Base-by-base conservation (phyloP, 441 rosid species). In the Eruca vesicaria region DNA sequence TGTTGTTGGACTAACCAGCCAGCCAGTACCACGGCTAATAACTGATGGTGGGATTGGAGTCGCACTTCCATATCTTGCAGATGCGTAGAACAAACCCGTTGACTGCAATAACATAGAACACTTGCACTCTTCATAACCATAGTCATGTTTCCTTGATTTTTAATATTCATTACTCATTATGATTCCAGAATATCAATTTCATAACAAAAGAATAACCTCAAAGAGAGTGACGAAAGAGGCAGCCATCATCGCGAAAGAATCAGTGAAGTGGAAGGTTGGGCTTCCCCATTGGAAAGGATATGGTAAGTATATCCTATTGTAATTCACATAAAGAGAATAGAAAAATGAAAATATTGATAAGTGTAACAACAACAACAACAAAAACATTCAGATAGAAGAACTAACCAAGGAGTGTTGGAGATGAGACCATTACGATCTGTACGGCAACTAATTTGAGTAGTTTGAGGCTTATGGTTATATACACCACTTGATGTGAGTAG, bases 201-300 rank as follows among this genome's bases (percentile, higher is more conserved):
- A 66, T 11, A 26, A 77, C 6, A 7, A 3, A 36, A 38, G 20
- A 55, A 5, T 10, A 29, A 87, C 95, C 98, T 90, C 98, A 73
- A 86, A 88, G n/a, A 89, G 83, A 61, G 97, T 86, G 65, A 92
- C 93, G 12, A 88, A 84, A 45, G 92, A 83, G 32, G 92, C 87
- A 72, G 89, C 88, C 88, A 88, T 83, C 94, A 90, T 88, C 16
- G 85, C 89, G 19, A 93, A 83, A 35, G 86, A 78, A 66, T 92
- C 96, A 77, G 88, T 87, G 14, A 81, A 78, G 63, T 84, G 69
- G 28, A 92, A 89, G 20, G 93, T 87, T 26, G 96, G 96, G 68
- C 81, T 85, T 70, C 93, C 93, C 94, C 94, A 92, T 75, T 87
- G 93, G 76, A 92, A 92, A 73, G 93, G 98, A 69, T 83, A 88